phyloP scores from a whole-genome alignment of 495 filamentous ascomycete species.

The Talaromyces stipitatus region DNA sequence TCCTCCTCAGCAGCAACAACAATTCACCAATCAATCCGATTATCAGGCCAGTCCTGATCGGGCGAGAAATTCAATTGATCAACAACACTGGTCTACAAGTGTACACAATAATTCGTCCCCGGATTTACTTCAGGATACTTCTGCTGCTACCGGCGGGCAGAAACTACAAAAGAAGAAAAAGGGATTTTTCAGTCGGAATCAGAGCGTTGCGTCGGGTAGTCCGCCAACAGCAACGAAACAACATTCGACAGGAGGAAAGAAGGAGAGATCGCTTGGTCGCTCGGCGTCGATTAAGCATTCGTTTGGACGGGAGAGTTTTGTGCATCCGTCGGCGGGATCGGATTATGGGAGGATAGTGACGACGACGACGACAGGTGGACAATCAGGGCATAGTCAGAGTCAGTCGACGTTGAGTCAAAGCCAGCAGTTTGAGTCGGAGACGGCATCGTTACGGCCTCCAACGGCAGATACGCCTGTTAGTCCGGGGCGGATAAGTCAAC shows the following conservation, averaged over 20 bases:
- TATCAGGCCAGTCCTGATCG: conserved; percentile 15
- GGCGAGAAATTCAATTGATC: conserved; percentile 23
- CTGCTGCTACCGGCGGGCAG: conserved; percentile 14
- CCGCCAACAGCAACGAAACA: background rate
- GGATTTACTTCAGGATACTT: conserved; percentile 11
- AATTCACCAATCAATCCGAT: conserved; percentile 17
- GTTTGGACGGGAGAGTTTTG: background rate
- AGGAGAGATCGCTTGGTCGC: conserved; percentile 1
- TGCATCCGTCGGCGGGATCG: background rate
- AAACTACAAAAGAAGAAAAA: conserved; percentile 8
- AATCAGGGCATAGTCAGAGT: background rate
- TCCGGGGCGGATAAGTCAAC: background rate
- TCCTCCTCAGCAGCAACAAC: conserved; percentile 15
- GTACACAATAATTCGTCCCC: conserved; percentile 10
- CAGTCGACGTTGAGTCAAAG: background rate
- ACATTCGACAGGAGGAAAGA: background rate
- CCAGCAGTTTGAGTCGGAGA: conserved; percentile 11
- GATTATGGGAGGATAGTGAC: background rate
- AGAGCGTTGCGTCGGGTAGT: background rate
- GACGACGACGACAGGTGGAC: background rate
- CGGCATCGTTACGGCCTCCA: conserved; percentile 19
- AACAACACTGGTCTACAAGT: conserved; percentile 25
- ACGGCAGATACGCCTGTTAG: conserved; percentile 18
- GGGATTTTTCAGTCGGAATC: conserved; percentile 5
- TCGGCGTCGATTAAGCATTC: conserved; percentile 4